Base-by-base conservation (phyloP, 1,284 basidiomycete genomes). In the Ceratobasidium sp. region DNA sequence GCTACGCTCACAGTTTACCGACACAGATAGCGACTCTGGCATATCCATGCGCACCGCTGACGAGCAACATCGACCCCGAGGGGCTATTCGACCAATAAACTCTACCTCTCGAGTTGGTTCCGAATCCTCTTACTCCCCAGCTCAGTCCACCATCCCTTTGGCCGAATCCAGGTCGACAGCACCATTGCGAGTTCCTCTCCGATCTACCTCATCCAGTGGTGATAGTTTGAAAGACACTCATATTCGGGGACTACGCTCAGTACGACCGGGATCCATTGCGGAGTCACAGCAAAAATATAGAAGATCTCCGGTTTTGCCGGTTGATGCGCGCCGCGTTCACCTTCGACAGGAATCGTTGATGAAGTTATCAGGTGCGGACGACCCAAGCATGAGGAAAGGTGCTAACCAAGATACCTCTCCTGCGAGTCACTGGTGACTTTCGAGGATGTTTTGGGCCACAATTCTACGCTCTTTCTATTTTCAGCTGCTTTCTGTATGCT, bases 191-290 rank as follows among this genome's bases (percentile, higher is more conserved):
- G 55, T 60, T 28, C 69, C 69, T 23, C 40, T 18, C 13, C 69
- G 69, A 71, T 42, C 53, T n/a, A 60, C 33, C 23, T 23, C 69
- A 20, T 13, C 33, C 23, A 33, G 69, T 20, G 28, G 39, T 28
- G 53, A n/a, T 5, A 18, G 39, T 42, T 55, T 42, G 33, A 33
- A 55, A 20, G 53, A 26, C 10, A 13, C 28, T 49, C 18, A 18
- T 53, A 3, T 40, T 20, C 33, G 60, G 12, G 33, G 7, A 58
- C 39, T 51, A 26, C 69, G 69, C 13, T 71, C 69, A 9, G 69
- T 71, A 60, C 53, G 69, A 46, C 69, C 69, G 3, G 69, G 69
- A 28, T 71, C 69, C 18, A 71, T 71, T 18, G 69, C 69, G 9
- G 69, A 71, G 23, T 51, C 53, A 12, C 69, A 71, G 55, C 69